Base-by-base conservation (phyloP, 129 eudicot genomes). In the Saposhnikovia divaricata region DNA sequence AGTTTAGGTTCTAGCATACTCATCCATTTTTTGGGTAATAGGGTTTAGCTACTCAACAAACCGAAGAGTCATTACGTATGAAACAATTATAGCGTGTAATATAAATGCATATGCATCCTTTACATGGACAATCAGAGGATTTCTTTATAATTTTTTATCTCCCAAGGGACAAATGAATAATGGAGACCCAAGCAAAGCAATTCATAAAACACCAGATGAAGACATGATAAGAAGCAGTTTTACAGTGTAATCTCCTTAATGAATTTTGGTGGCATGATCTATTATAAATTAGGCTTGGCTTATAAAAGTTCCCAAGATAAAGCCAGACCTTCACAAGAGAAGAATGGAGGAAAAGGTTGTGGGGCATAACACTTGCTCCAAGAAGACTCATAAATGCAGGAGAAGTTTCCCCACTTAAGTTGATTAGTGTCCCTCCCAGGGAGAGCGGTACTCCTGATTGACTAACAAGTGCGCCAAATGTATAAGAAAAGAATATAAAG, bases 351-450 rank as follows among this genome's bases (percentile, higher is more conserved):
- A 90, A 94, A 76, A 94, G 88, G 75, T 91, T 91, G 88, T 94
- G 98, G 82, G 98, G 98, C 97, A 91, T 91, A n/a, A 94, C 85
- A 83, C 87, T 91, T 77, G 98, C 90, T 83, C 98, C 98, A 73
- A 94, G 97, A 77, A 94, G 92, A 87, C 93, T 84, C 87, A 91
- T 88, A 79, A 91, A 76, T 6, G 88, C 90, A 72, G 86, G 85
- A 44, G 87, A 92, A 77, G 87, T 94, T 83, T 91, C 98, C 72
- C 92, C 96, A 51, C 89, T 87, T 71, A 91, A 84, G 74, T 84
- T 86, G 25, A 75, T 79, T 82, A 83, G 80, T 82, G 78, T 80
- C 74, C 82, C 88, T 75, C 88, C 89, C 48, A 80, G 15, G 28
- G 92, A 84, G 45, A 87, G 40, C 28, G 96, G 80, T 73, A 82